These are phyloP conservation scores for Westerdykella sp. DNA, from an alignment of 2,329 filamentous ascomycete species.

Conservation along the genomic window DNA sequence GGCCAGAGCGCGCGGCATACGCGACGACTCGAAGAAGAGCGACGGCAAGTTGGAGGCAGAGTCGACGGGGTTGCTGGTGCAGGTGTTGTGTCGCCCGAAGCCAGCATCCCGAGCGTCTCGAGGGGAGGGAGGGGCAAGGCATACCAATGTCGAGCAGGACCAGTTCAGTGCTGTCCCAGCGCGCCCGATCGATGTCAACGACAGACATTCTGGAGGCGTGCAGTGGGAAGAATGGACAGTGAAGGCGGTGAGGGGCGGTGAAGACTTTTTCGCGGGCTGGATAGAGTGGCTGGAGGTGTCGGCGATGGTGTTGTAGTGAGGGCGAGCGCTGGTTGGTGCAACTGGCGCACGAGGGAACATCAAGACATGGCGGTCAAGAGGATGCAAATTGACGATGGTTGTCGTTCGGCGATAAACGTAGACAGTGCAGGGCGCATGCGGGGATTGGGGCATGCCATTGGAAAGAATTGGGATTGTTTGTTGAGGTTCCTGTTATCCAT, in stretches of 20 bases:
- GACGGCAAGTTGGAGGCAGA: no score
- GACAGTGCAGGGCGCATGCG: no score
- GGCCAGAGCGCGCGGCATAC: not conserved
- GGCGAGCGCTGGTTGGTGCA: conserved; percentile 24
- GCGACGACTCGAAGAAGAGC: not conserved
- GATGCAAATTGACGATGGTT: conserved; percentile 3
- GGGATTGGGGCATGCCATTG: no score
- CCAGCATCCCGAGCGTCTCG: not conserved
- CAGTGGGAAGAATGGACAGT: conserved; percentile 5
- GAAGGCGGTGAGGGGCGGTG: conserved; percentile 31
- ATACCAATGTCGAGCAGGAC: conserved; percentile 56
- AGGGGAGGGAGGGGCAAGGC: conserved; percentile 16
- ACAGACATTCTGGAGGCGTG: conserved; percentile 22
- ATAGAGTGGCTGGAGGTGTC: not conserved
- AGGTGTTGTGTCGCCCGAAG: not conserved
- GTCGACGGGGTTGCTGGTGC: conserved; percentile 10
- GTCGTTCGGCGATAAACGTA: not conserved
- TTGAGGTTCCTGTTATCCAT: no score
- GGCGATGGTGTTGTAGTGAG: conserved; percentile 15
- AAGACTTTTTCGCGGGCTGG: conserved; percentile 18
- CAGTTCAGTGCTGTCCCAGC: conserved; percentile 39
- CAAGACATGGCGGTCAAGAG: conserved; percentile 24
- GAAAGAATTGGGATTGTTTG: no score
- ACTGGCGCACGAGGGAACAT: conserved; percentile 10
- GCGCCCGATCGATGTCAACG: conserved; percentile 21